phyloP scores from a whole-genome alignment of 1,284 basidiomycete species.

The Rhodotorula mucilaginosa region DNA sequence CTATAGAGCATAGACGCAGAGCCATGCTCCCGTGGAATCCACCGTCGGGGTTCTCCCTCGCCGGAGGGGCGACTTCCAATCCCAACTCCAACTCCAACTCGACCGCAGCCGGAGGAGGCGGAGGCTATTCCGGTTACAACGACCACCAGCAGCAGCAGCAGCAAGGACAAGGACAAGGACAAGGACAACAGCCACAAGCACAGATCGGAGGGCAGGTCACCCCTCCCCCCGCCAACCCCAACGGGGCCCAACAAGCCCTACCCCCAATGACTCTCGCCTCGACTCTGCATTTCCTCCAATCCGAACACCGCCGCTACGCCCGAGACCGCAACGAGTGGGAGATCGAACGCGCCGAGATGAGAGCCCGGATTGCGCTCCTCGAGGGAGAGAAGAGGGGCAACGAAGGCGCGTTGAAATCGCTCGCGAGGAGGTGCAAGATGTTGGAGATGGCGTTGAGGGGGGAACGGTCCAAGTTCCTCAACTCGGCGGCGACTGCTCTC shows the following conservation, averaged over 20 bases:
- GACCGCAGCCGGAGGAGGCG: background rate
- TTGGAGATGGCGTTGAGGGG: slow-evolving; percentile 65
- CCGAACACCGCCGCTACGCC: slow-evolving; percentile 89
- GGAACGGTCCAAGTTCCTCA: slow-evolving; percentile 37
- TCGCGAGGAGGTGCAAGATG: slow-evolving; percentile 97
- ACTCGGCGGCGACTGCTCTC: slow-evolving; percentile 19
- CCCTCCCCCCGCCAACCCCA: background rate
- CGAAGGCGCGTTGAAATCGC: slow-evolving; percentile 93
- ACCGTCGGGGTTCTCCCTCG: slow-evolving; percentile 26
- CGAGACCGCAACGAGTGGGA: slow-evolving; percentile 99
- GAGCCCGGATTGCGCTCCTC: slow-evolving; percentile 93
- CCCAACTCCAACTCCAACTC: background rate
- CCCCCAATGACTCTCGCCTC: slow-evolving; percentile 76
- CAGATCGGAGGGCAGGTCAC: slow-evolving; percentile 23
- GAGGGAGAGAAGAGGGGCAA: slow-evolving; percentile 94
- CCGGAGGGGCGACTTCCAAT: background rate
- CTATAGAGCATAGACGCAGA: background rate
- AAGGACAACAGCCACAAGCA: slow-evolving; percentile 32
- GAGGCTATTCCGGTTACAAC: background rate
- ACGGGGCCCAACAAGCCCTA: slow-evolving; percentile 49
- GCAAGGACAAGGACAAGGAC: too few relatives aligned
- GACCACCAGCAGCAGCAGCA: slow-evolving; percentile 28
- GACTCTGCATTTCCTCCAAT: slow-evolving; percentile 95
- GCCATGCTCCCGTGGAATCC: slow-evolving; percentile 36
- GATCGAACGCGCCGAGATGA: slow-evolving; percentile 98